Evolutionary conservation across 139 green algal species (phyloP), one percentile per base, ranked within the genome.

Genomic region (Pleodorina starrii): DNA sequence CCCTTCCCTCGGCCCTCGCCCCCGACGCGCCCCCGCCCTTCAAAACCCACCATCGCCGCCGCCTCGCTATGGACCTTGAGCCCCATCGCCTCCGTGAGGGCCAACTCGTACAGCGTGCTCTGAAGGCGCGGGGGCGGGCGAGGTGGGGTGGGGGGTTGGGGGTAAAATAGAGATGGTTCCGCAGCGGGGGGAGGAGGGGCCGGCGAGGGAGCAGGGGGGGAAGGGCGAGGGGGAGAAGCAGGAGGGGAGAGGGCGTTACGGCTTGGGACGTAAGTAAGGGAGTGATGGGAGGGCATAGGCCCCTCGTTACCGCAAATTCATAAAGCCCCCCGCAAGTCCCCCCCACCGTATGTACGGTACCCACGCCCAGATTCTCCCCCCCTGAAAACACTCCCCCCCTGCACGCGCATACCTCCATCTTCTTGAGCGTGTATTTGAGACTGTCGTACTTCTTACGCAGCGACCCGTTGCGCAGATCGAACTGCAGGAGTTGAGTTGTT

Each of bases 341-440:
- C 14, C 32, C 1, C 10, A 11, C 66, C 68, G 38, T 2, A 29
- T 11, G 32, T 32, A 76, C 35, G 36, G 40, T 16, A 21, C 25
- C 10, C 38, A 66, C 54, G 29, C 54, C 25, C 14, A 60, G 21
- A 66, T 66, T 25, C 54, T 66, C 54, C 54, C 51, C 17, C 14
- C 17, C 51, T 17, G 21, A 32, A 12, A 25, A 12, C 21, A 9
- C 29, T 21, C 6, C 54, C 54, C 54, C 54, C 21, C 54, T 25
- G 21, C 21, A 12, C 7, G 40, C 1, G 25, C 38, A 1, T 23
- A 80, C 92, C 92, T 97, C 96, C 48, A 98, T 77, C 89, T 97
- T 97, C 84, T 95, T 96, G 19, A 97, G 91, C 14, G 94, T 97
- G 90, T 97, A 97, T 90, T 98, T 98, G 19, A 98, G 85, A 1